phyloP scores from a whole-genome alignment of 2,329 filamentous ascomycete genomes.

The Chalaropsis ovoidea region DNA sequence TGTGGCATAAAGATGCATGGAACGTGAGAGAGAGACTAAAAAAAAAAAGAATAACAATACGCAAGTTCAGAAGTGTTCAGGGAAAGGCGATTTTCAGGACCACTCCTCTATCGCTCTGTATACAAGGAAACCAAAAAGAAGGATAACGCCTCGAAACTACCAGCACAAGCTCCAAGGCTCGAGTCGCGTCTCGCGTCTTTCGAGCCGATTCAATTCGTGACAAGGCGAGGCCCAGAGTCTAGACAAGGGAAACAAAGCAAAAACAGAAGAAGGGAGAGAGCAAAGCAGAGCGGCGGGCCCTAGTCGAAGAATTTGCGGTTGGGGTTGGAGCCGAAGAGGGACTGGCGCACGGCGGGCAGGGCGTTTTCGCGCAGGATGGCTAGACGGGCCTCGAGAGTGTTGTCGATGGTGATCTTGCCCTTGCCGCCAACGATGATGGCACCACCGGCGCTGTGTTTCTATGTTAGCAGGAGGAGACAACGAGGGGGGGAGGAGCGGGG shows the following conservation, averaged over 20 bases:
- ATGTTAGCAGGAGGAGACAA: not conserved
- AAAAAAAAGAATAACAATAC: not conserved
- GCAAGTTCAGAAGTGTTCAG: not conserved
- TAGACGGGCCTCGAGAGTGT: conserved; percentile 90
- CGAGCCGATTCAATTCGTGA: too few relatives aligned
- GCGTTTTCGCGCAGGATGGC: conserved; percentile 73
- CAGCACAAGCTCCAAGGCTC: not conserved
- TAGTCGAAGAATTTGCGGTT: conserved; percentile 96
- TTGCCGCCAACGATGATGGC: conserved; percentile 66
- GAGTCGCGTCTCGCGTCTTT: too few relatives aligned
- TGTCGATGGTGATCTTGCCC: conserved; percentile 97
- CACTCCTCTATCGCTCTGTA: conserved; percentile 7
- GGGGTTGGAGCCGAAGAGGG: conserved; percentile 84
- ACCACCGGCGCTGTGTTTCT: conserved; percentile 60
- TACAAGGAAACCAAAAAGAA: conserved; percentile 8
- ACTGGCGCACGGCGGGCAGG: conserved; percentile 72
- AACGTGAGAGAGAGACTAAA: not conserved
- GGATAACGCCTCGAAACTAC: not conserved
- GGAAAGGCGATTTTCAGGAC: not conserved
- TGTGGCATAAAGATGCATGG: too few relatives aligned
- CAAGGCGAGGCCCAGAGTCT: too few relatives aligned
- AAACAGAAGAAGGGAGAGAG: conserved; percentile 7
- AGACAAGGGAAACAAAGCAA: not conserved
- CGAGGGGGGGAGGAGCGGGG: conserved; percentile 27
- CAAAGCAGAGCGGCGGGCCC: not conserved